Evolutionary conservation across 1,284 basidiomycete genomes (phyloP).

Genomic region (Fomitopsis pinicola): DNA sequence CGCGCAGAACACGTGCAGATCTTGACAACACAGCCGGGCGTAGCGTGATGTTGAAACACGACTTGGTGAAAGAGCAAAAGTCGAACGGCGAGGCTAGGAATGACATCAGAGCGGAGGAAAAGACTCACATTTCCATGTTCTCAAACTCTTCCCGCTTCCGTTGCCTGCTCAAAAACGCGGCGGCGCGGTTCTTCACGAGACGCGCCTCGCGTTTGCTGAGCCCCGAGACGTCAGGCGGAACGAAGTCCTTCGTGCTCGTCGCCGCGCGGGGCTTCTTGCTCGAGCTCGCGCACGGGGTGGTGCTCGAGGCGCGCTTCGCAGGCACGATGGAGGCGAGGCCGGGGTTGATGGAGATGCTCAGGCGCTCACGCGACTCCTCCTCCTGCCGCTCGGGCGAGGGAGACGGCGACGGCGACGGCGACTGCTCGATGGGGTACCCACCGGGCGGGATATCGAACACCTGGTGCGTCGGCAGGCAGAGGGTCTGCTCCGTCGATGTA

Average conservation of each 20-base stretch:
- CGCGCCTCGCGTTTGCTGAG: conserved; percentile 87
- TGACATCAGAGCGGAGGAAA: conserved; percentile 16
- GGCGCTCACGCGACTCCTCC: conserved; percentile 14
- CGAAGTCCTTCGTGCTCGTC: conserved; percentile 76
- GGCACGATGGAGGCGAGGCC: conserved; percentile 18
- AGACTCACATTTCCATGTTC: conserved; percentile 76
- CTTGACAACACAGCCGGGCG: not conserved
- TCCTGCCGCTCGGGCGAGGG: conserved; percentile 28
- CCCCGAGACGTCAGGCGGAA: conserved; percentile 85
- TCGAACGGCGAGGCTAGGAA: not conserved
- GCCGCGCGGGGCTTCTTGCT: conserved; percentile 60
- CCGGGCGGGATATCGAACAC: conserved; percentile 56
- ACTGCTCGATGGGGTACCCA: conserved; percentile 11
- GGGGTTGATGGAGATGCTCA: conserved; percentile 25
- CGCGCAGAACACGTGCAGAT: not conserved
- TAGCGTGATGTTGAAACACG: not conserved
- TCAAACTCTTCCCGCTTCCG: conserved; percentile 92
- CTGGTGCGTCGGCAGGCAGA: conserved; percentile 65
- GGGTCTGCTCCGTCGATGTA: conserved; percentile 37
- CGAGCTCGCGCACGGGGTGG: conserved; percentile 28
- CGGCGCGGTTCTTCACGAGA: conserved; percentile 88
- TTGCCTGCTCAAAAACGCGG: conserved; percentile 86
- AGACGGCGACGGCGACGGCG: conserved; percentile 33
- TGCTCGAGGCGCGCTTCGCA: conserved; percentile 40
- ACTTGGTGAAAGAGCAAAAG: not conserved